Evolutionary conservation across 2,329 filamentous ascomycete genomes (phyloP).

Genomic region (Alternaria solani): DNA sequence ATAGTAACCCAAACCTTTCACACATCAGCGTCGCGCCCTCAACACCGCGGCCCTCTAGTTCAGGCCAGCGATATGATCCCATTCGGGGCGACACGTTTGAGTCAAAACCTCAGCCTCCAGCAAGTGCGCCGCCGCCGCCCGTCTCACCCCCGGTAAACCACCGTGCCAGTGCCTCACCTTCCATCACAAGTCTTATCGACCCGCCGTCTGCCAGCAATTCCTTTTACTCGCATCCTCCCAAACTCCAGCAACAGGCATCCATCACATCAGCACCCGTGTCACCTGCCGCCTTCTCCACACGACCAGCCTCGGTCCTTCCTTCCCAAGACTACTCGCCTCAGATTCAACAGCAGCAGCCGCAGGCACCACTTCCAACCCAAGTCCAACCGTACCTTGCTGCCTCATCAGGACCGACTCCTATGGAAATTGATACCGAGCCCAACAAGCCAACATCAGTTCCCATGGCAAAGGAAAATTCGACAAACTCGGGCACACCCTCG

Average conservation of each 20-base stretch:
- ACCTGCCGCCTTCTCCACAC: conserved; percentile 44
- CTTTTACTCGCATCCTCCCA: conserved; percentile 43
- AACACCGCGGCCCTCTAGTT: conserved; percentile 65
- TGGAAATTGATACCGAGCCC: conserved; percentile 50
- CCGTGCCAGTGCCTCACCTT: conserved; percentile 86
- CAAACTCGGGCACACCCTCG: conserved; percentile 49
- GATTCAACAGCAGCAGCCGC: conserved; percentile 28
- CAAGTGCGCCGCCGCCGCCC: conserved; percentile 57
- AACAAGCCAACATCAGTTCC: conserved; percentile 36
- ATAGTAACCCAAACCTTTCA: conserved; percentile 48
- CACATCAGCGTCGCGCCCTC: conserved; percentile 57
- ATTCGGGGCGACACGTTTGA: conserved; percentile 71
- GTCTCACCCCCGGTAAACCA: conserved; percentile 66
- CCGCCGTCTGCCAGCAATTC: conserved; percentile 60
- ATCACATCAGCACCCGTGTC: conserved; percentile 53
- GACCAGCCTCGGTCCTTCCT: conserved; percentile 40
- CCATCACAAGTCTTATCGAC: conserved; percentile 89
- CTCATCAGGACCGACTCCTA: conserved; percentile 37
- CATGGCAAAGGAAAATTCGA: conserved; percentile 47
- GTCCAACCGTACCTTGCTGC: conserved; percentile 17
- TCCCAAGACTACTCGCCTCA: conserved; percentile 35
- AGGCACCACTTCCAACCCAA: conserved; percentile 10
- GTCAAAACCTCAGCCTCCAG: conserved; percentile 52
- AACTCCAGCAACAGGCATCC: conserved; percentile 47
- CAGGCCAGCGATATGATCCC: conserved; percentile 87